Percentiles rank a stretch among this genome's conserved stretches.
Evolutionary conservation across 106 monocot species (phyloP).

Genomic region (Vanilla planifolia): DNA sequence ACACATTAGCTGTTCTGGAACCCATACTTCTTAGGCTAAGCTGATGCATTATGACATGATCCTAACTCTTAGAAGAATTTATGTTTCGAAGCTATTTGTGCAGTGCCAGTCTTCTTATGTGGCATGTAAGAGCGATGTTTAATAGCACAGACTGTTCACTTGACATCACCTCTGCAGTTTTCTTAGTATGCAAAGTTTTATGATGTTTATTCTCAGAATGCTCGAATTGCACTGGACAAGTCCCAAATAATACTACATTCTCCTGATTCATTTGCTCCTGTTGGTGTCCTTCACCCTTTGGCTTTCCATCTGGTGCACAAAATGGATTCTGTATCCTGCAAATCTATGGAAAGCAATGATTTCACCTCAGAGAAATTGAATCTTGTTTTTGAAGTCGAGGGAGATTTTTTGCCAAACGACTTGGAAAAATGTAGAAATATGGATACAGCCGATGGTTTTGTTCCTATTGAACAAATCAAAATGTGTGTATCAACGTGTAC

Average conservation of each 20-base stretch:
- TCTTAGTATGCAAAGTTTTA: not conserved
- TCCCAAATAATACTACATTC: constrained; percentile 79
- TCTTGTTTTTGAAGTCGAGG: constrained; percentile 42
- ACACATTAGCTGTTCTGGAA: too few species aligned
- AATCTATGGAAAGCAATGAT: constrained; percentile 2
- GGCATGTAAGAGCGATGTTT: too few species aligned
- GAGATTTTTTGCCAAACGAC: constrained; percentile 17
- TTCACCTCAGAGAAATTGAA: constrained; percentile 10
- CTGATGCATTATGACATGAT: too few species aligned
- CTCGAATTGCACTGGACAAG: constrained; percentile 78
- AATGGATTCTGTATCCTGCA: constrained; percentile 9
- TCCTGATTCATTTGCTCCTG: constrained; percentile 81
- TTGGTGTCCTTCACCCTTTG: constrained; percentile 84
- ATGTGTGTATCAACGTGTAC: constrained; percentile 54
- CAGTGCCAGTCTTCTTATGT: not conserved
- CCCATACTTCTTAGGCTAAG: too few species aligned
- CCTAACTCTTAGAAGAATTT: not conserved
- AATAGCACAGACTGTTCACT: not conserved
- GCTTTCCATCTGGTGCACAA: constrained; percentile 70
- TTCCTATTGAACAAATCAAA: constrained; percentile 7
- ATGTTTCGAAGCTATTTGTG: not conserved
- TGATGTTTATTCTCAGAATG: constrained; percentile 48
- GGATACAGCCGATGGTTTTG: constrained; percentile 9
- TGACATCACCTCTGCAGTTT: not conserved
- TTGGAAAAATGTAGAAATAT: constrained; percentile 17